Conservation (phyloP, 1,284 basidiomycete genomes). For the Fomitopsis palustris region DNA sequence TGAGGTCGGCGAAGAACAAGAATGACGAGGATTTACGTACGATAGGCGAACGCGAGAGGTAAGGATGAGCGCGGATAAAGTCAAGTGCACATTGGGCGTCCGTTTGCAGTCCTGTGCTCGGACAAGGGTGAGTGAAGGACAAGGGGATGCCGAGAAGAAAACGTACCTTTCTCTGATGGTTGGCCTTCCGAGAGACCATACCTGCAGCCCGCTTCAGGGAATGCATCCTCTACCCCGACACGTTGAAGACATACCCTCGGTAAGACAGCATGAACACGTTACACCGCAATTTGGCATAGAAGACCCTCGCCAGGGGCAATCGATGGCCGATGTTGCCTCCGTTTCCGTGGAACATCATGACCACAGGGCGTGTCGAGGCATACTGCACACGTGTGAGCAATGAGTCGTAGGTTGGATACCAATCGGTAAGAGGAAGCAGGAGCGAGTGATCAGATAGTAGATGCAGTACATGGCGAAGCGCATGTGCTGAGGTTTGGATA, state of each 20-base stretch:
- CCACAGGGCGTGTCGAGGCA: constrained; percentile 69
- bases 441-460: neutral
- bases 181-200: constrained; percentile 83
- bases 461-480: neutral
- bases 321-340: constrained; percentile 83
- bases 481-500: too few relatives aligned
- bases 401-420: neutral
- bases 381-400: constrained; percentile 35
- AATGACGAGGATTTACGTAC: constrained; percentile 34
- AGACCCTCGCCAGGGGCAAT: constrained; percentile 85
- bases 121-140: constrained; percentile 4
- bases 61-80: constrained; percentile 68
- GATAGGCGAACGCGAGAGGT: constrained; percentile 65
- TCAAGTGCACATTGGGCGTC: constrained; percentile 84
- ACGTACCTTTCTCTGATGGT: constrained; percentile 76
- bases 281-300: constrained; percentile 80
- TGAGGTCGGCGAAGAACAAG: neutral
- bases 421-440: neutral
- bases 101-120: constrained; percentile 61
- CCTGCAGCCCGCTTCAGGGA: constrained; percentile 32
- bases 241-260: constrained; percentile 55
- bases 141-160: constrained; percentile 15
- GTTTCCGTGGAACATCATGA: constrained; percentile 92
- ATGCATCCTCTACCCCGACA: neutral
- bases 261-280: constrained; percentile 91